Conservation (phyloP, 495 filamentous ascomycete genomes). For the Penicillium goetzii region DNA sequence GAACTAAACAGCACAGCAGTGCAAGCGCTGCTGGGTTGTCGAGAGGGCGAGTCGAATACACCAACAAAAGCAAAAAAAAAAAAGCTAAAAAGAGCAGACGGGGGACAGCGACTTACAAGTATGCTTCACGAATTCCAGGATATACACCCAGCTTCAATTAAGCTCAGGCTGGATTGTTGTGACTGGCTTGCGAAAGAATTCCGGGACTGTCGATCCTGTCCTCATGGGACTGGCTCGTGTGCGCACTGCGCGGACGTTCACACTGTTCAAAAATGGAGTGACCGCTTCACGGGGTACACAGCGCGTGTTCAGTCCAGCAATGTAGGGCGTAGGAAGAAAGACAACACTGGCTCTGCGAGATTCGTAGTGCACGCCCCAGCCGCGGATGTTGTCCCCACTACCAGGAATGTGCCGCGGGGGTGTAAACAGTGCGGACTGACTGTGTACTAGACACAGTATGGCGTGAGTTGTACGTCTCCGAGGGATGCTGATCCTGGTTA, state of each 20-base stretch:
- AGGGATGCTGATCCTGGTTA: neutral
- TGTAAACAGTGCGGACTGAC: constrained; percentile 13
- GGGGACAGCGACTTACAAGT: constrained; percentile 29
- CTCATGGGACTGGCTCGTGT: constrained; percentile 13
- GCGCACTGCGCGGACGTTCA: neutral
- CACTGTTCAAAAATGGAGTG: neutral
- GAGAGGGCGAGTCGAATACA: constrained; percentile 11
- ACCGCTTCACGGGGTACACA: neutral
- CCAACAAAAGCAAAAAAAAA: neutral
- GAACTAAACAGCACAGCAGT: constrained; percentile 14
- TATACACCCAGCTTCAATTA: neutral
- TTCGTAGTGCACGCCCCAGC: constrained; percentile 5
- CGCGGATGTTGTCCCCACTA: constrained; percentile 20
- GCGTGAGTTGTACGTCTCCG: neutral
- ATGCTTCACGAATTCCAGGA: constrained; percentile 23
- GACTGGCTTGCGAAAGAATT: constrained; percentile 26
- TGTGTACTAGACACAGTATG: neutral
- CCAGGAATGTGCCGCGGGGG: constrained; percentile 22
- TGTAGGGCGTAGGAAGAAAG: constrained; percentile 25
- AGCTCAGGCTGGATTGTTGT: constrained; percentile 23
- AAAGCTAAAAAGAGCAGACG: neutral
- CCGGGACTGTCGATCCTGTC: constrained; percentile 30
- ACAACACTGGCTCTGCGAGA: constrained; percentile 14
- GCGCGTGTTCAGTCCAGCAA: constrained; percentile 15
- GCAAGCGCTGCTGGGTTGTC: constrained; percentile 14